Percentiles rank a stretch among this genome's conserved stretches.
Conservation (phyloP, 73 alveolate species). For the Effrenium voratum region DNA sequence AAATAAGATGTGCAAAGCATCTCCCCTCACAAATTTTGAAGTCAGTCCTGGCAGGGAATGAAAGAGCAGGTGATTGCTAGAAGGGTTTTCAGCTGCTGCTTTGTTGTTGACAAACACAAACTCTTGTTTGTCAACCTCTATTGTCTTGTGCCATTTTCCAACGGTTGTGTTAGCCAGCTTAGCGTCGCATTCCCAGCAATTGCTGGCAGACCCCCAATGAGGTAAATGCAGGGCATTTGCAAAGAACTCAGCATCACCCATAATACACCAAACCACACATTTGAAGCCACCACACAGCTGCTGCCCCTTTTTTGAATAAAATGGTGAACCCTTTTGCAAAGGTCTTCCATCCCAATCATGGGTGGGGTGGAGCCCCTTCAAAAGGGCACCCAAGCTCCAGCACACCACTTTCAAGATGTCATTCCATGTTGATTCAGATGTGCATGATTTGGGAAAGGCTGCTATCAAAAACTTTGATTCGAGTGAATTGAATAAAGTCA, state of each 20-base stretch:
- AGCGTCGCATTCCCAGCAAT: slow-evolving; percentile 17
- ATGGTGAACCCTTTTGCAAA: slow-evolving; percentile 46
- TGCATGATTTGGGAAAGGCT: background rate
- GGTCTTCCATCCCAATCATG: slow-evolving; percentile 7
- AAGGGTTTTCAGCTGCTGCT: background rate
- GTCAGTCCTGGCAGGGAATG: background rate
- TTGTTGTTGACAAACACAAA: background rate
- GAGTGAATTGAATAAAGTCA: background rate
- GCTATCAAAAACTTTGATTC: background rate
- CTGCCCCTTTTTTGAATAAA: background rate
- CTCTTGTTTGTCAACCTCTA: slow-evolving; percentile 10
- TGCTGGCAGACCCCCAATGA: background rate
- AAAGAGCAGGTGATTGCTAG: background rate
- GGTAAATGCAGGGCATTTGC: background rate
- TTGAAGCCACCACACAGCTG: background rate
- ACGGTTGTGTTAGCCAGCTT: too few relatives aligned
- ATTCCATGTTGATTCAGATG: too few relatives aligned
- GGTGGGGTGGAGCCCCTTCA: background rate
- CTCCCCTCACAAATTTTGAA: background rate
- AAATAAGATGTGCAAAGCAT: slow-evolving; percentile 1
- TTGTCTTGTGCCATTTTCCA: background rate
- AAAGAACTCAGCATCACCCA: slow-evolving; percentile 19
- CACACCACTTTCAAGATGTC: background rate
- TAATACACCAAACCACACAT: slow-evolving; percentile 3
- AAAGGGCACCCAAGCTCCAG: slow-evolving; percentile 39